Conservation (phyloP, 257 asterid genomes). For the Solanum chiquidenum region DNA sequence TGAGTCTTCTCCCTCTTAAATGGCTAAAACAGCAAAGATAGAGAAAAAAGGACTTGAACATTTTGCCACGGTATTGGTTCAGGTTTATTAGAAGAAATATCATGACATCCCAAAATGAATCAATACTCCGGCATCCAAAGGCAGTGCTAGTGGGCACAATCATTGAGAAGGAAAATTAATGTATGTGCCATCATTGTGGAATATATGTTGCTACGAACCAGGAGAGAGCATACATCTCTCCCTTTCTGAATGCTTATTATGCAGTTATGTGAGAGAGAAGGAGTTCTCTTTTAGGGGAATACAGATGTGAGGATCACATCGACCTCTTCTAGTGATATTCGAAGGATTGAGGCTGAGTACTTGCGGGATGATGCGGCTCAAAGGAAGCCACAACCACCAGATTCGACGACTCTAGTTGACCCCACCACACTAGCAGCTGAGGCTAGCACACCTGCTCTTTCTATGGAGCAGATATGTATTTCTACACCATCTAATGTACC, state of each 20-base stretch:
- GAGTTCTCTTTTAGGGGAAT: neutral
- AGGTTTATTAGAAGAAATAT: too few relatives aligned
- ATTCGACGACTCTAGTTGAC: neutral
- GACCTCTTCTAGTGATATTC: neutral
- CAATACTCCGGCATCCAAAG: too few relatives aligned
- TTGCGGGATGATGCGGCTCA: neutral
- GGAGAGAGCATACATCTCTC: too few relatives aligned
- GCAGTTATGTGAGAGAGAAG: too few relatives aligned
- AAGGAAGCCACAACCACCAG: neutral
- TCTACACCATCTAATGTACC: neutral
- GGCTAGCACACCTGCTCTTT: neutral
- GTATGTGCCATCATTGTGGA: too few relatives aligned
- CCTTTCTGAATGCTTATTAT: neutral
- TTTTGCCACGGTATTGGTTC: too few relatives aligned
- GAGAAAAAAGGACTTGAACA: too few relatives aligned
- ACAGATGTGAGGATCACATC: neutral
- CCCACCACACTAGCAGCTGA: neutral
- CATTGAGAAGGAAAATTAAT: neutral
- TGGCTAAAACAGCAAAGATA: too few relatives aligned
- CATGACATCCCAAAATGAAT: too few relatives aligned
- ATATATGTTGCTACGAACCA: neutral
- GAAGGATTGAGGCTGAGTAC: neutral
- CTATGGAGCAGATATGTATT: neutral
- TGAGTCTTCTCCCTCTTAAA: too few relatives aligned
- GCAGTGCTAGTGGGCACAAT: neutral